Evolutionary conservation across 2,329 filamentous ascomycete species (phyloP), one percentile per base, ranked within the genome.

Genomic region (Parasarocladium wereldwijsianum): DNA sequence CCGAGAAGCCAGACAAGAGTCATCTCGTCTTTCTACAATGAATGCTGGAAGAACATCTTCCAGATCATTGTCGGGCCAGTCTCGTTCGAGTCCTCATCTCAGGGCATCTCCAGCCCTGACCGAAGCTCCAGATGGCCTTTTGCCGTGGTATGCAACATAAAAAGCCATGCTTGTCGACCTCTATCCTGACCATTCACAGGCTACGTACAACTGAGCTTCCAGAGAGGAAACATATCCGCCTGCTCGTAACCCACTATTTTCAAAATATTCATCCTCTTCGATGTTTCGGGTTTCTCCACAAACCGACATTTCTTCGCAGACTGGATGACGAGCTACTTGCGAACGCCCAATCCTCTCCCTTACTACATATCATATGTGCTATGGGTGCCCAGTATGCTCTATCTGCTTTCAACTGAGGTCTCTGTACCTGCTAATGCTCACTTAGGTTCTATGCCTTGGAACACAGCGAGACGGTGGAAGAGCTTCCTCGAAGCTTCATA

Each of bases 401-500:
- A 38, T 13, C 21, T 13, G n/a, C 8, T 32, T 8, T 6, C 14
- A 13, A 13, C 12, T 8, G n/a, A 21, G 20, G n/a, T 21, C 20
- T 21, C 11, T 12, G 9, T 6, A 1, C 24, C 17, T 2, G 9
- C 11, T 12, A 10, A 3, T 28, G 18, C 6, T 8, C 8, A 4
- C 5, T 5, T 14, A 40, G 38, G 18, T 40, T 36, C 26, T 40
- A 33, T 28, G 38, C 38, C 8, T 29, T 35, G 5, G 36, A 39
- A 20, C 24, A 36, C 14, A 35, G 31, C 15, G 34, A 32, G 17
- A 31, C 23, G 5, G 17, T 8, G 32, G 4, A 14, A 56, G 52
- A 21, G 28, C 22, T 16, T 38, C 19, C 24, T 37, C 4, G 24
- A 26, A 21, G 36, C 56, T 56, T 26, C 50, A 51, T 29, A 46